Evolutionary conservation across 2,329 filamentous ascomycete species (phyloP), one percentile per base, ranked within the genome.

Genomic region (Pyricularia pennisetigena): DNA sequence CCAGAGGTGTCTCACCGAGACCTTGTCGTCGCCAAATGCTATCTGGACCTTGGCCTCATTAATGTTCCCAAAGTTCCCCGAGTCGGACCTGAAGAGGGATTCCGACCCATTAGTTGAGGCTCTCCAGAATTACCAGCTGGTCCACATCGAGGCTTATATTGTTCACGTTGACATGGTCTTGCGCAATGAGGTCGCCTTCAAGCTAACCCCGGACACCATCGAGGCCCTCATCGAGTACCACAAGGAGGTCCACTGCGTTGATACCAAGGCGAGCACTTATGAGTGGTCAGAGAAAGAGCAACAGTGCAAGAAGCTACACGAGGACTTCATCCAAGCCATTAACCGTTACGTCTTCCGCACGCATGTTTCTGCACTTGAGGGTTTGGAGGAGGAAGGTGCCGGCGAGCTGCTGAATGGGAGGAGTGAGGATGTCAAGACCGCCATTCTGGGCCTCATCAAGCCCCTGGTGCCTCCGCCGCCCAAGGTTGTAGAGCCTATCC

Each of bases 81-180:
- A 97, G 75, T 82, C 92, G 59, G 92, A 97, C 74, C 85, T 97
- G 77, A 88, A 88, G 79, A 89, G 89, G 79, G 93, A 97, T 76
- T 82, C 87, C 67, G 92, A 96, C 77, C 91, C 91, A 64, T 83
- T 97, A 72, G 85, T 94, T 72, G 93, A 97, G 80, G 92, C 91
- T 71, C 82, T 97, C 71, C 93, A 91, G 86, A 96, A 96, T 85
- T 95, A 94, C 80, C 91, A 96, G 82, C 87, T 97, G 76, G 83
- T 97, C 76, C 93, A 97, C 78, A 83, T 98, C 74, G 94, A 98
- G 81, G 95, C 95, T 67, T 99, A 99, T 79, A 94, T 98, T 74
- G 95, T 99, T 70, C 94, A 98, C 79, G 93, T 99, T 79, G 95
- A 99, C 82, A 97, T 98, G 93, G 94, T 99, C 70, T 88, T 96